A percentile compares a stretch with the other conserved stretches of the same genome.
Evolutionary conservation across 768 basidiomycete genomes (phyloP).

Genomic region (Amanita muscaria): DNA sequence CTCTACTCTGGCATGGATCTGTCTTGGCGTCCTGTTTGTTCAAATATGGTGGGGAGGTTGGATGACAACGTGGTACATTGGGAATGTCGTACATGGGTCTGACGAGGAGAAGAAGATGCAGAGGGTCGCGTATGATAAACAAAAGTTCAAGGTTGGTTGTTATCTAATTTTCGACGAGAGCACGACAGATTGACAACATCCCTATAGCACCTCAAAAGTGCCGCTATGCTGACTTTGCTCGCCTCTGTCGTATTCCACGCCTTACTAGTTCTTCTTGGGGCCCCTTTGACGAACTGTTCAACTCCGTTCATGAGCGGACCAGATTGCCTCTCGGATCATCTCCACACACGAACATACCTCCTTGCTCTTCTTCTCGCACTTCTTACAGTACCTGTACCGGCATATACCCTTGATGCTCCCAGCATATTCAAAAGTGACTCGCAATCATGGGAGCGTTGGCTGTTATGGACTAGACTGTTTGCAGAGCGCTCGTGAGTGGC

Average conservation of each 20-base stretch:
- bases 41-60: constrained; percentile 69
- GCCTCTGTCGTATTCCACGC: constrained; percentile 39
- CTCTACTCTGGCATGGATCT: constrained; percentile 49
- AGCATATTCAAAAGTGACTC: constrained; percentile 29
- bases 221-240: constrained; percentile 43
- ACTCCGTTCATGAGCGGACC: constrained; percentile 4
- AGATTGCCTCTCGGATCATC: constrained; percentile 12
- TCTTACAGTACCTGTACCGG: constrained; percentile 56
- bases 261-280: constrained; percentile 62
- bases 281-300: constrained; percentile 53
- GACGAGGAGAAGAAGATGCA: constrained; percentile 36
- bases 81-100: constrained; percentile 29
- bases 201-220: constrained; percentile 40
- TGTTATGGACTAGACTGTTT: constrained; percentile 74
- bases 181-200: neutral
- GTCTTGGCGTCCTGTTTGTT: constrained; percentile 42
- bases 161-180: neutral
- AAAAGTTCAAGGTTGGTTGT: constrained; percentile 33
- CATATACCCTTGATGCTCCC: constrained; percentile 61
- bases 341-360: constrained; percentile 48
- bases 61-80: constrained; percentile 51
- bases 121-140: constrained; percentile 27
- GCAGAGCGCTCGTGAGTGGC: constrained; percentile 68
- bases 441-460: constrained; percentile 41
- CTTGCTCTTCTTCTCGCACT: constrained; percentile 62